phyloP scores from a whole-genome alignment of 176 grass and related monocot genomes.

The Elymus sibiricus region DNA sequence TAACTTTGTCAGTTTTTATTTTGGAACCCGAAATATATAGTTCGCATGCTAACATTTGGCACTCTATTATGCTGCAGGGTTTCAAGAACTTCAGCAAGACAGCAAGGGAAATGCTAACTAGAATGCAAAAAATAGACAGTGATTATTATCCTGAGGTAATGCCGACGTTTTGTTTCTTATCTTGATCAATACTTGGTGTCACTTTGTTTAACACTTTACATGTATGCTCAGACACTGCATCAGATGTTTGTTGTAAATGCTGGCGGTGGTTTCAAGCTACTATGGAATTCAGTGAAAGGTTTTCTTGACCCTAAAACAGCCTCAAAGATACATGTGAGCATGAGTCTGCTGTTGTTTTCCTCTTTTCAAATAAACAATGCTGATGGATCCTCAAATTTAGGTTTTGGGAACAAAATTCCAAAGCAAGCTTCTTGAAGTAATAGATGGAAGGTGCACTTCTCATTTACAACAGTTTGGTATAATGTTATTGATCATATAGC shows the following conservation, averaged over 20 bases:
- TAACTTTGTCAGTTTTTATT: not conserved
- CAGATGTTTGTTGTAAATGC: constrained; percentile 98
- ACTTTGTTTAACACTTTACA: constrained; percentile 4
- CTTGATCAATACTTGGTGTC: not conserved
- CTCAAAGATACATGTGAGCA: constrained; percentile 92
- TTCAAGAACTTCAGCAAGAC: constrained; percentile 91
- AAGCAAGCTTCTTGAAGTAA: constrained; percentile 74
- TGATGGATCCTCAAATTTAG: constrained; percentile 38
- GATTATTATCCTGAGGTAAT: constrained; percentile 96
- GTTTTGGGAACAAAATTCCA: constrained; percentile 96
- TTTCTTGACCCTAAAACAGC: constrained; percentile 95
- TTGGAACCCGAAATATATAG: not conserved
- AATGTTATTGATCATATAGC: not conserved
- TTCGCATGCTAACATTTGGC: not conserved
- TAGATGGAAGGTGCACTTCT: constrained; percentile 68
- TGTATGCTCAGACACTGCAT: constrained; percentile 67
- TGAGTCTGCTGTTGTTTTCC: constrained; percentile 2
- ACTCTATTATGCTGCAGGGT: constrained; percentile 46
- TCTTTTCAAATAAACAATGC: constrained; percentile 5
- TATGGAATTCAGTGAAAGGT: constrained; percentile 95
- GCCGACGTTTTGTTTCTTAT: not conserved
- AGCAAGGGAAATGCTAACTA: constrained; percentile 76
- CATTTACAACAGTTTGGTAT: not conserved
- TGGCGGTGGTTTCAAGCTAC: constrained; percentile 85
- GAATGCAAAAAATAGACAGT: constrained; percentile 92